Percentiles rank a stretch among this genome's conserved stretches.
Conservation (phyloP, 2,329 filamentous ascomycete species). For the Aspergillus clavatus region DNA sequence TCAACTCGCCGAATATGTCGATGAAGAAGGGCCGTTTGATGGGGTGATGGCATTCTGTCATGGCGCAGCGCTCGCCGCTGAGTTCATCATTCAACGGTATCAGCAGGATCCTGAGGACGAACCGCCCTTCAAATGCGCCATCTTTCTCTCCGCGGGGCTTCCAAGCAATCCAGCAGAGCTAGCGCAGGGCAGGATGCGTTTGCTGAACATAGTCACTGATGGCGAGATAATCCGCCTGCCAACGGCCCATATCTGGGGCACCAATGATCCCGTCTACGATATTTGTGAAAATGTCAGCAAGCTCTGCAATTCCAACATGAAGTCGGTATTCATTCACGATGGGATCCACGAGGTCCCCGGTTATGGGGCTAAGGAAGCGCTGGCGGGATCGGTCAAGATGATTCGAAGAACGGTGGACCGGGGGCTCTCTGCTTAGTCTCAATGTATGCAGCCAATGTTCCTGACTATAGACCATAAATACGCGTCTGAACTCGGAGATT, state of each 20-base stretch:
- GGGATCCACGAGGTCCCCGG: conserved; percentile 12
- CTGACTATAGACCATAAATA: too few species aligned
- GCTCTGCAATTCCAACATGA: conserved; percentile 7
- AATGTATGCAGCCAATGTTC: too few species aligned
- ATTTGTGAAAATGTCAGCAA: conserved; percentile 1
- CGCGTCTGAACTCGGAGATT: too few species aligned
- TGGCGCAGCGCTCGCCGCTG: not conserved
- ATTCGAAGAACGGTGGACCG: too few species aligned
- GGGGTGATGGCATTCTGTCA: not conserved
- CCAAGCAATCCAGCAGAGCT: not conserved
- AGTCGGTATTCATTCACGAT: conserved; percentile 10
- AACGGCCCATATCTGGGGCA: conserved; percentile 17
- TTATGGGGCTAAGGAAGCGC: too few species aligned
- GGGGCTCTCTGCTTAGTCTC: too few species aligned
- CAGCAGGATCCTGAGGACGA: not conserved
- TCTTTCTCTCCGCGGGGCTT: not conserved
- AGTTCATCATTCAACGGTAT: not conserved
- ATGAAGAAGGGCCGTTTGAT: not conserved
- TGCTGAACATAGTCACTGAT: too few species aligned
- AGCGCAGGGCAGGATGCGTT: too few species aligned
- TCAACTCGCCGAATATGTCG: not conserved
- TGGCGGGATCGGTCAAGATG: too few species aligned
- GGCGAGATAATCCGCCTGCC: conserved; percentile 8
- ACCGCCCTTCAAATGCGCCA: conserved; percentile 1
- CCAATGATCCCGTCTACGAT: conserved; percentile 1